Percentiles rank a stretch among this genome's conserved stretches.
Evolutionary conservation across 306 rosid genomes (phyloP).

Genomic region (Quercus ilex): DNA sequence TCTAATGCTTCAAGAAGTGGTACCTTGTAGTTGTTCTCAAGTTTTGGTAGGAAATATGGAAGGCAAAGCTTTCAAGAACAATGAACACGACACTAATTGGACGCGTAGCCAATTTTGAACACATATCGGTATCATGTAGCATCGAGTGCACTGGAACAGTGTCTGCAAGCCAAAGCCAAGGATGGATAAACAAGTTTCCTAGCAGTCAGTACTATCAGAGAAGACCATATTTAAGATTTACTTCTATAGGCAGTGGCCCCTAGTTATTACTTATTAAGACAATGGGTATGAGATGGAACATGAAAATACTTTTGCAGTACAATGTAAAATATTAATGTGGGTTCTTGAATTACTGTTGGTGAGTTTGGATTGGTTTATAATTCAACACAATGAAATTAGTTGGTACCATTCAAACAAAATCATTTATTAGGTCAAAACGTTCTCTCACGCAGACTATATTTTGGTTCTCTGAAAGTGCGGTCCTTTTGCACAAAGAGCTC

Average conservation of each 20-base stretch:
- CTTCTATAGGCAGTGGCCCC: neutral
- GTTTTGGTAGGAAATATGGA: no score
- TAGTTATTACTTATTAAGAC: neutral
- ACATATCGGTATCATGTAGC: no score
- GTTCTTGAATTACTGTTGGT: neutral
- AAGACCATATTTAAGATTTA: neutral
- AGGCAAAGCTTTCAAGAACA: no score
- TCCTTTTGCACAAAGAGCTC: conserved; percentile 5
- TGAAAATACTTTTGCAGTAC: neutral
- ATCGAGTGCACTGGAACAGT: no score
- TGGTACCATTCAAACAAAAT: neutral
- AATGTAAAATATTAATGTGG: neutral
- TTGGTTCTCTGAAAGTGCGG: conserved; percentile 6
- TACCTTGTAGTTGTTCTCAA: no score
- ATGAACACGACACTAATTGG: no score
- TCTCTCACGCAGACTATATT: neutral
- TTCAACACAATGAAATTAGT: neutral
- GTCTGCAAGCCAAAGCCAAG: no score
- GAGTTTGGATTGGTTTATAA: neutral
- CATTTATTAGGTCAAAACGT: neutral
- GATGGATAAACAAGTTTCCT: neutral
- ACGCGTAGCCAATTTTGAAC: no score
- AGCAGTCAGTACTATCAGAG: neutral
- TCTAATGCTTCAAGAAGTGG: no score
- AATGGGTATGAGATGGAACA: neutral